phyloP scores from a whole-genome alignment of 2,329 filamentous ascomycete genomes.

The Neophaeococcomyces aloes region DNA sequence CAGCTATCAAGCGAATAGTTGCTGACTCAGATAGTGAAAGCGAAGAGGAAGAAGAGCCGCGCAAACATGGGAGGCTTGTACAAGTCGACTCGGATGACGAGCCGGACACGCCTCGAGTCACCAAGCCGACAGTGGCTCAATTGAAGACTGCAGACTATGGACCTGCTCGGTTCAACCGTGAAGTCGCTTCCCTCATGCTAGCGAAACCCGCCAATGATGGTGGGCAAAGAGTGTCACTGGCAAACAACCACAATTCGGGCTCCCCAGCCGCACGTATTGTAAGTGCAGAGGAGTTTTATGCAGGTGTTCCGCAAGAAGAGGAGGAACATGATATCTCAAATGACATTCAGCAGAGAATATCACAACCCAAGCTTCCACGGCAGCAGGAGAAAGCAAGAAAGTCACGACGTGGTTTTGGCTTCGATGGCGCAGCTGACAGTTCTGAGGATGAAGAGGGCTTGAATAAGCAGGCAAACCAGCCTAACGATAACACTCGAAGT shows the following conservation, averaged over 20 bases:
- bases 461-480: neutral
- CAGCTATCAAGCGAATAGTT: slow-evolving; percentile 9
- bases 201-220: neutral
- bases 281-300: neutral
- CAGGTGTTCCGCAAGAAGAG: neutral
- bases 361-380: neutral
- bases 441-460: neutral
- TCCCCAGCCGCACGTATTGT: neutral
- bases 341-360: neutral
- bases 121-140: neutral
- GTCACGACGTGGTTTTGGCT: neutral
- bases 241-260: neutral
- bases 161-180: neutral
- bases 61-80: neutral
- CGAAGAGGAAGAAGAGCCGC: neutral
- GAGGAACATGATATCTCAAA: neutral
- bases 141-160: neutral
- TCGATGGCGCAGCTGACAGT: neutral
- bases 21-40: slow-evolving; percentile 15
- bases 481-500: neutral
- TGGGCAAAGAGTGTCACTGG: no score
- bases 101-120: neutral
- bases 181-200: neutral
- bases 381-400: neutral
- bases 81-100: slow-evolving; percentile 8